Base-by-base conservation (phyloP, 2,329 filamentous ascomycete species). In the Pyrenochaeta sp. region DNA sequence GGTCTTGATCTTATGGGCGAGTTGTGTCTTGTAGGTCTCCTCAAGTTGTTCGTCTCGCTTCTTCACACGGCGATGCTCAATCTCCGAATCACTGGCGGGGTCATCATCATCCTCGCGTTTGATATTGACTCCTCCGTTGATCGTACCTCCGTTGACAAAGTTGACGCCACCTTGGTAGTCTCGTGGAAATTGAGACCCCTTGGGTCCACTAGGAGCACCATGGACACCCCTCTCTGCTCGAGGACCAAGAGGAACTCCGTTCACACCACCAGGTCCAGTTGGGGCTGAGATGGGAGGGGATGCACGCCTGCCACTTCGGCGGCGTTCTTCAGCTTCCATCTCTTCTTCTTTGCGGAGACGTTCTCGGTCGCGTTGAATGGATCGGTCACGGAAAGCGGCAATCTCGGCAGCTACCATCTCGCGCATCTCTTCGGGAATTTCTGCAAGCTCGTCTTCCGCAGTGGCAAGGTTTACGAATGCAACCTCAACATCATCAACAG, bases 371-470 rank as follows among this genome's bases (percentile, higher is more conserved):
- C 93, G 82, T 49, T 88, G 85, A 47, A 86, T 96, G 58, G 93
- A 96, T 14, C 93, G 83, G 56, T 99, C 94, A 54, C 94, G 83
- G 77, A 99, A 99, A 0, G 92, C 89, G 0, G 90, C 86, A 61
- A 99, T 99, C 69, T 99, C 95, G 44, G 87, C 87, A 0, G 94
- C 90, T 11, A 99, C 94, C 0, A 90, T 92, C 67, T 96, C 94
- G 17, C 94, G 86, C 90, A 96, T 95, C 67, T 97, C 94, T 1
- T 90, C 87, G 0, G 94, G 94, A 34, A 99, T 96, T 62, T 99
- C 94, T 14, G 92, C 87, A 30, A 99, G 79, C 65, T 99, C 94
- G 64, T 99, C 95, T 52, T 99, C 94, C 38, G 88, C 65, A 8
- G 69, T 61, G 11, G 60, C 83, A 21, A 96, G 80, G 3, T 91